These are phyloP conservation scores for Russula ochroleuca DNA, from an alignment of 768 basidiomycete species.

Conservation along the genomic window DNA sequence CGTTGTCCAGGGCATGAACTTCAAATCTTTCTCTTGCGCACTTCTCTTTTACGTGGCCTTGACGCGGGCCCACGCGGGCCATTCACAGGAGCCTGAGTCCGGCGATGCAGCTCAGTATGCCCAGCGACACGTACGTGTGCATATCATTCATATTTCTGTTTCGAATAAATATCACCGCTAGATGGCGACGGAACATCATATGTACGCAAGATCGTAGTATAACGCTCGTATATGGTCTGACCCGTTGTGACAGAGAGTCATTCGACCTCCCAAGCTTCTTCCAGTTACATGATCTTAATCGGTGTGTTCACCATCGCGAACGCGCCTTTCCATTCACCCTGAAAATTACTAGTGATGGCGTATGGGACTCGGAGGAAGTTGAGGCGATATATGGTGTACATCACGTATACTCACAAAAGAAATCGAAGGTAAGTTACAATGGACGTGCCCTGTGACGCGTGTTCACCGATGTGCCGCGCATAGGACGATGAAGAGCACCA, in stretches of 20 bases:
- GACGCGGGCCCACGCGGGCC: conserved; percentile 52
- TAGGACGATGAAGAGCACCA: conserved; percentile 76
- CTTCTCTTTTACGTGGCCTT: conserved; percentile 11
- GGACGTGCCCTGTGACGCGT: neutral
- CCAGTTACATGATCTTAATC: conserved; percentile 89
- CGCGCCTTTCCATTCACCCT: conserved; percentile 7
- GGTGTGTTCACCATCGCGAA: conserved; percentile 40
- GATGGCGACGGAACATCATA: conserved; percentile 90
- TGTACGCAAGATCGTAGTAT: conserved; percentile 41
- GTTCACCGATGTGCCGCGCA: neutral
- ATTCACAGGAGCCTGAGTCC: conserved; percentile 14
- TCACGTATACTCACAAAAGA: conserved; percentile 81
- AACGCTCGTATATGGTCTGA: conserved; percentile 9
- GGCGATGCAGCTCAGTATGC: conserved; percentile 54
- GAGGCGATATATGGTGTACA: conserved; percentile 96
- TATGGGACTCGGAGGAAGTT: conserved; percentile 83
- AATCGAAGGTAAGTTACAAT: conserved; percentile 66
- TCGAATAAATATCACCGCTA: conserved; percentile 32
- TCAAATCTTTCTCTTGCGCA: conserved; percentile 17
- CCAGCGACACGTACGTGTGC: conserved; percentile 74
- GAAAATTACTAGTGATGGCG: conserved; percentile 53
- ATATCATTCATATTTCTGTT: conserved; percentile 6
- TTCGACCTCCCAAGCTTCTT: conserved; percentile 90
- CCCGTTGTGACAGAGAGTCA: conserved; percentile 52
- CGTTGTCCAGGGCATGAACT: conserved; percentile 10